Conservation (phyloP, 2,329 filamentous ascomycete genomes). For the Xylariaceae sp. region DNA sequence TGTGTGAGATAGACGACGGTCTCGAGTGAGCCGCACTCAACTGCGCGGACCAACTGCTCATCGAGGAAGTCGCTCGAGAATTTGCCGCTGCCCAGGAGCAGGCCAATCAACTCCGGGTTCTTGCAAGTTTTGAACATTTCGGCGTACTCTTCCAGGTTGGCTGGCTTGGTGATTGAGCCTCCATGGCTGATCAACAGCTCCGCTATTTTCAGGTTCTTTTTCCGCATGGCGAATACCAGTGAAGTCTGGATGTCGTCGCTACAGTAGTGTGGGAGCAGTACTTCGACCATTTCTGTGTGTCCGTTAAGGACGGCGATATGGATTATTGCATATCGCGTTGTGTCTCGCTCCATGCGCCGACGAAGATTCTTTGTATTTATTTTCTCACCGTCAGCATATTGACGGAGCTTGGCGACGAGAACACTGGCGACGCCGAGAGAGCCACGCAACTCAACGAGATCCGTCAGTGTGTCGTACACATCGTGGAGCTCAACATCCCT, state of each 20-base stretch:
- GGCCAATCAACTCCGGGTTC: constrained; percentile 13
- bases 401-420: too few species aligned
- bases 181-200: constrained; percentile 48
- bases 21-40: constrained; percentile 44
- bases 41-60: constrained; percentile 48
- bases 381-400: too few species aligned
- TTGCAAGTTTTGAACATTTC: constrained; percentile 31
- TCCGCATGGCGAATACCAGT: constrained; percentile 45
- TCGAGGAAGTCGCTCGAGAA: too few species aligned
- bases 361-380: too few species aligned
- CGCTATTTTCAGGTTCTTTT: constrained; percentile 39
- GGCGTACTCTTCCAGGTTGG: too few species aligned
- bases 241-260: constrained; percentile 45
- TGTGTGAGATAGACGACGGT: constrained; percentile 48
- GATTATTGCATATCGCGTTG: constrained; percentile 39
- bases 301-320: constrained; percentile 47
- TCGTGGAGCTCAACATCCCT: too few species aligned
- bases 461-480: too few species aligned
- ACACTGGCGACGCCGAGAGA: too few species aligned
- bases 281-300: constrained; percentile 48
- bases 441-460: too few species aligned
- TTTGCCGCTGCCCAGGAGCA: too few species aligned
- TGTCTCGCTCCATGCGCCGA: too few species aligned
- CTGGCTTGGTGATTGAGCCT: constrained; percentile 33
- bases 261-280: constrained; percentile 51